Conservation (phyloP, 169 alveolate species). For the Amoebophrya sp. region DNA sequence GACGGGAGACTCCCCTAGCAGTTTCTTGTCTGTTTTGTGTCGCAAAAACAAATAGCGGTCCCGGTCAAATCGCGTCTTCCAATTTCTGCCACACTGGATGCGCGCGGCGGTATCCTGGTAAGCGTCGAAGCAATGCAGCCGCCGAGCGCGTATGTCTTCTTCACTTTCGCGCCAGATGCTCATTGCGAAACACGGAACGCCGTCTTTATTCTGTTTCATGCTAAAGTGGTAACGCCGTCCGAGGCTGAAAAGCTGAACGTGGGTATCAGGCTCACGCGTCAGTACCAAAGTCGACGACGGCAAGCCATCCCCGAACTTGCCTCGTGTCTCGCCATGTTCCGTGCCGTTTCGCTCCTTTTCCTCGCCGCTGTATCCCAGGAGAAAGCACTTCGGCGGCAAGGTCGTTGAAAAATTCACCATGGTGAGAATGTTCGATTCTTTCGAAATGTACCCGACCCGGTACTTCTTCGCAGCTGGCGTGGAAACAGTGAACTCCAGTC, state of each 20-base stretch:
- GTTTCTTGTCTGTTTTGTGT: not conserved
- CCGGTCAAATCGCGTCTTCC: not conserved
- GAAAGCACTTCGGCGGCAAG: not conserved
- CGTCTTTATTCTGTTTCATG: not conserved
- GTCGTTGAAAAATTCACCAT: not conserved
- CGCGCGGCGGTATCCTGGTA: not conserved
- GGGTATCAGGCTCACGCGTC: not conserved
- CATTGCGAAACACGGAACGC: not conserved
- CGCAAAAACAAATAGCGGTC: not conserved
- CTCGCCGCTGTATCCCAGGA: not conserved
- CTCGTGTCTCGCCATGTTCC: not conserved
- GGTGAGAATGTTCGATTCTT: not conserved
- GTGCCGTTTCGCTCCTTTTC: not conserved
- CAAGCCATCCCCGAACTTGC: slow-evolving; percentile 10
- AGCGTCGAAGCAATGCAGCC: not conserved
- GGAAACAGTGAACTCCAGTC: not conserved
- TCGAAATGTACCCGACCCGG: not conserved
- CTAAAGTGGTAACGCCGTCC: not conserved
- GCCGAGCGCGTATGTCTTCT: not conserved
- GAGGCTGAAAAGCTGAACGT: not conserved
- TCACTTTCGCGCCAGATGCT: not conserved
- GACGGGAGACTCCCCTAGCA: not conserved
- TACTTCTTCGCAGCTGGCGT: not conserved
- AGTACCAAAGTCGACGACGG: not conserved
- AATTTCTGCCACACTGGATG: not conserved